Conservation (phyloP, 306 rosid genomes). For the Ormosia semicastrata region DNA sequence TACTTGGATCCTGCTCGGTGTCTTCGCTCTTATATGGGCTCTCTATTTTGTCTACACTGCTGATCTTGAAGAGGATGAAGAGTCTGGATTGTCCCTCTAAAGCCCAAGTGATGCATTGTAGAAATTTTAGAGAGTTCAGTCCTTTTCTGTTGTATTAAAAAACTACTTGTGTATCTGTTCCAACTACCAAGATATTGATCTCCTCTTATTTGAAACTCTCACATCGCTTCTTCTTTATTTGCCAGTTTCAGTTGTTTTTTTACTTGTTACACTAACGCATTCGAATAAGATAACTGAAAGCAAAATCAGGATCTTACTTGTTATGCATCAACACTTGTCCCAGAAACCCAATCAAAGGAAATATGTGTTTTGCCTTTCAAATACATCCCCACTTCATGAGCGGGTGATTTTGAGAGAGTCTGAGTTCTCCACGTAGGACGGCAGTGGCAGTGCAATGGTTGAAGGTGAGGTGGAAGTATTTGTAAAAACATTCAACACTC, state of each 20-base stretch:
- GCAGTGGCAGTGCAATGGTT: no score
- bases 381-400: no score
- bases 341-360: neutral
- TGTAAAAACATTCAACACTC: no score
- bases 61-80: slow-evolving; percentile 85
- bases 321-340: neutral
- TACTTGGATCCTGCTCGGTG: slow-evolving; percentile 83
- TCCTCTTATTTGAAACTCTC: neutral
- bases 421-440: no score
- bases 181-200: neutral
- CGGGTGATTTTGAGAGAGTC: no score
- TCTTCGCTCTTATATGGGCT: slow-evolving; percentile 72
- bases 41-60: slow-evolving; percentile 59
- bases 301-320: neutral
- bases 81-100: slow-evolving; percentile 89
- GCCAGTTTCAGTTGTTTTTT: neutral
- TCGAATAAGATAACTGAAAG: neutral
- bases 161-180: slow-evolving; percentile 21
- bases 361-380: no score
- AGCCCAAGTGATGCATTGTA: slow-evolving; percentile 22
- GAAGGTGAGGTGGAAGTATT: no score
- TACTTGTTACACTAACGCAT: neutral
- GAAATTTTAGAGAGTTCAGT: slow-evolving; percentile 24
- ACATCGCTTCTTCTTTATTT: neutral
- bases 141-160: slow-evolving; percentile 29